phyloP scores from a whole-genome alignment of 2,329 filamentous ascomycete genomes.

The Fusarium azukiicola region DNA sequence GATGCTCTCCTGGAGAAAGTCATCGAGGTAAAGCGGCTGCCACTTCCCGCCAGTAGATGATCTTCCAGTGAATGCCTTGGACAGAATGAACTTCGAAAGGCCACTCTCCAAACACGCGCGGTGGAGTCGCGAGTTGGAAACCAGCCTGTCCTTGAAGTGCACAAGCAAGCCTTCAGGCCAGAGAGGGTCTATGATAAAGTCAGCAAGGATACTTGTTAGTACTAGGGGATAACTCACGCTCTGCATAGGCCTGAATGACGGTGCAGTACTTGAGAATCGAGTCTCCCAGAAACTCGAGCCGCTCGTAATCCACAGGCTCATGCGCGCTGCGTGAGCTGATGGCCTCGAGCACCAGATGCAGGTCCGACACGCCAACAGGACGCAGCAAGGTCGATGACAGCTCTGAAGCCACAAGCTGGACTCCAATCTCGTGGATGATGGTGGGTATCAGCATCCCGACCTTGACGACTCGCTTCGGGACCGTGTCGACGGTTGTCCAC shows the following conservation, averaged over 20 bases:
- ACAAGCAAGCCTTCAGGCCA: conserved; percentile 91
- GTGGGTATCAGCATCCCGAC: conserved; percentile 85
- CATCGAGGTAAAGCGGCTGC: conserved; percentile 80
- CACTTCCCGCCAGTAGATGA: conserved; percentile 78
- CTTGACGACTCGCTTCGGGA: conserved; percentile 68
- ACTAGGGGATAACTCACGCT: conserved; percentile 64
- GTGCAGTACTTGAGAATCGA: conserved; percentile 88
- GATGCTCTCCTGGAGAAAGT: conserved; percentile 52
- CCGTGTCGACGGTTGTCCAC: conserved; percentile 72
- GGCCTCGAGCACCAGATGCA: conserved; percentile 82
- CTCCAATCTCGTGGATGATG: conserved; percentile 85
- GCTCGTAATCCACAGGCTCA: conserved; percentile 86
- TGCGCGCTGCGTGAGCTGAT: conserved; percentile 83
- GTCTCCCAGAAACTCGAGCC: conserved; percentile 94
- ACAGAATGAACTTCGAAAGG: conserved; percentile 87
- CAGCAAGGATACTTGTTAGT: not conserved
- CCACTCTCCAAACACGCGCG: conserved; percentile 81
- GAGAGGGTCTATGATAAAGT: conserved; percentile 71
- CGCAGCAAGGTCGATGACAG: conserved; percentile 70
- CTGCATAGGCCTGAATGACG: conserved; percentile 80
- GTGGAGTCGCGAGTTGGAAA: conserved; percentile 88
- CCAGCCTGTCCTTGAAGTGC: conserved; percentile 82
- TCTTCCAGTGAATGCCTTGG: conserved; percentile 77
- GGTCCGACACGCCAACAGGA: conserved; percentile 72
- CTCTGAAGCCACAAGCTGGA: conserved; percentile 80